These are phyloP conservation scores for Chlamydomonas sp. DNA, from an alignment of 139 green algal genomes.

Conservation along the genomic window DNA sequence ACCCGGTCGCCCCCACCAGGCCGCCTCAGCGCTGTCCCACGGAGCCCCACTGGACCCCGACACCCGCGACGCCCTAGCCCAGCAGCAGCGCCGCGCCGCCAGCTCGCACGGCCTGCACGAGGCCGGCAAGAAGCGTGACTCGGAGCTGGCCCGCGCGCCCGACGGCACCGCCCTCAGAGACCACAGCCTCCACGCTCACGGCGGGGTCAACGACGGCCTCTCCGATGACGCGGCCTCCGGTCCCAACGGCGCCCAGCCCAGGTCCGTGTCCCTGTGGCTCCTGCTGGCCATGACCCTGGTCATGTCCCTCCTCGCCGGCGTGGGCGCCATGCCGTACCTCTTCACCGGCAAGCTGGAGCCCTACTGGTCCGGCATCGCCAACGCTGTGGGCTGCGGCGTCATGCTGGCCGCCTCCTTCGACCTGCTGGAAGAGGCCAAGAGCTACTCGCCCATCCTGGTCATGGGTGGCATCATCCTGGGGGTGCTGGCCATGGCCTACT, in stretches of 20 bases:
- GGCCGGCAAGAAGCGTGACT: background rate
- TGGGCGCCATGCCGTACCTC: slow-evolving; percentile 86
- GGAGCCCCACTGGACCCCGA: no score
- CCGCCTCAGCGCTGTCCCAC: no score
- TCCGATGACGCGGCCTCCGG: background rate
- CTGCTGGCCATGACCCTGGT: slow-evolving; percentile 73
- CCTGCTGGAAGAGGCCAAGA: slow-evolving; percentile 90
- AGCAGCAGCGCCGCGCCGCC: no score
- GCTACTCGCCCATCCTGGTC: slow-evolving; percentile 71
- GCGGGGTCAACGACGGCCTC: background rate
- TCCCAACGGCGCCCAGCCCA: background rate
- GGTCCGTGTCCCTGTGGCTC: slow-evolving; percentile 26
- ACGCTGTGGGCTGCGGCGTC: slow-evolving; percentile 94
- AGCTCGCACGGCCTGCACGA: background rate
- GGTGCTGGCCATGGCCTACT: slow-evolving; percentile 77
- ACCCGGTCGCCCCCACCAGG: no score
- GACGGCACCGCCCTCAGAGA: slow-evolving; percentile 2
- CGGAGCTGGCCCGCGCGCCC: slow-evolving; percentile 8
- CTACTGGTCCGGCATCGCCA: slow-evolving; percentile 79
- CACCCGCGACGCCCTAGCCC: no score
- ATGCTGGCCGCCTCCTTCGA: slow-evolving; percentile 98
- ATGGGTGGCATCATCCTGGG: slow-evolving; percentile 81
- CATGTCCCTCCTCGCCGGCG: slow-evolving; percentile 69
- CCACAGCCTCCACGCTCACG: background rate
- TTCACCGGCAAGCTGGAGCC: slow-evolving; percentile 61